Evolutionary conservation across 139 green algal species (phyloP).

Genomic region (Ettlia oleoabundans): DNA sequence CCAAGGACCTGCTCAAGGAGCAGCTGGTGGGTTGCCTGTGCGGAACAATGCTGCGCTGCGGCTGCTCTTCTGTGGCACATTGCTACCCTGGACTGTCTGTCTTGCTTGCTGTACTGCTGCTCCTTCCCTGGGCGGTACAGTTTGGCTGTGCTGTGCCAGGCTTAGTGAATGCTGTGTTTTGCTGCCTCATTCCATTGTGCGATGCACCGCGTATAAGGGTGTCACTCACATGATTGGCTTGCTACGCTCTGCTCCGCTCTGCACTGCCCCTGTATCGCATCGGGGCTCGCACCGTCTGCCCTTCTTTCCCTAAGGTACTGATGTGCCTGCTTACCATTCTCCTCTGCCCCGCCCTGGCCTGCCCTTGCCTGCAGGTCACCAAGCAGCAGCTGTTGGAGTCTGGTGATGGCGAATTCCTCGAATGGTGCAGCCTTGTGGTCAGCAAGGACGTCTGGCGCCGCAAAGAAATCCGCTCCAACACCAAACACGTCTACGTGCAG

Average conservation of each 20-base stretch:
- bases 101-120: too few relatives aligned
- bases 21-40: conserved; percentile 12
- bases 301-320: background rate
- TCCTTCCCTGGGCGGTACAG: too few relatives aligned
- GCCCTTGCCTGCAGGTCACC: conserved; percentile 32
- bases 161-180: background rate
- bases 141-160: too few relatives aligned
- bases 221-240: background rate
- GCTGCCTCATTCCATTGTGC: background rate
- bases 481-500: conserved; percentile 73
- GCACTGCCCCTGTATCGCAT: too few relatives aligned
- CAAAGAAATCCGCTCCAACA: conserved; percentile 71
- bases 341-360: background rate
- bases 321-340: background rate
- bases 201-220: too few relatives aligned
- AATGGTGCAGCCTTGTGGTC: conserved; percentile 49
- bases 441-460: conserved; percentile 35
- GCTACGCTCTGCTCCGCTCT: too few relatives aligned
- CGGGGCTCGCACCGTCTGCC: too few relatives aligned
- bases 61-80: too few relatives aligned
- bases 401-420: conserved; percentile 55
- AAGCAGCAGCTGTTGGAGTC: conserved; percentile 51
- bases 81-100: too few relatives aligned
- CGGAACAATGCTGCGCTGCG: too few relatives aligned
- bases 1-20: conserved; percentile 34